Evolutionary conservation across 1,284 basidiomycete species (phyloP).

Genomic region (Apiotrichum veenhuisii): DNA sequence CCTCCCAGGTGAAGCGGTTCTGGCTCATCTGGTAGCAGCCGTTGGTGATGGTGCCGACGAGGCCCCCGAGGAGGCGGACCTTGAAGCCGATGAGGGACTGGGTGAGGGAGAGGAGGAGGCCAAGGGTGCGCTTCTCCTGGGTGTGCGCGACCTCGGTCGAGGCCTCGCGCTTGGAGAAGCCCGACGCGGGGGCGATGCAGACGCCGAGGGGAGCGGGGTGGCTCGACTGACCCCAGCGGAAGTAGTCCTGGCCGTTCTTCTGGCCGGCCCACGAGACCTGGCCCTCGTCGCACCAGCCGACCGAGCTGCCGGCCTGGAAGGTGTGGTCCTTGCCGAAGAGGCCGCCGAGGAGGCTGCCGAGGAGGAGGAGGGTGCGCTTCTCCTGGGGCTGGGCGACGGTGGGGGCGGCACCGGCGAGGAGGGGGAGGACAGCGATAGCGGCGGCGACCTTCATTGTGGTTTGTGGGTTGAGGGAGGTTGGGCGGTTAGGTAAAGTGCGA

Average conservation of each 20-base stretch:
- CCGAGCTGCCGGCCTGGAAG: not conserved
- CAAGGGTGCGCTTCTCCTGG: not conserved
- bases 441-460: conserved; percentile 1
- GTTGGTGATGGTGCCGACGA: not conserved
- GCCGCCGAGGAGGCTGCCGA: not conserved
- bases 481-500: not conserved
- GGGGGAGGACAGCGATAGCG: conserved; percentile 1
- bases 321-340: conserved; percentile 1
- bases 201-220: not conserved
- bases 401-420: not conserved
- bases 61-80: not conserved
- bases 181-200: not conserved
- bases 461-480: not conserved
- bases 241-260: not conserved
- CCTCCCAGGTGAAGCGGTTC: not conserved
- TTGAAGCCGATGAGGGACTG: not conserved
- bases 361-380: not conserved
- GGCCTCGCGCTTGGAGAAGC: not conserved
- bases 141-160: not conserved
- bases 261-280: not conserved
- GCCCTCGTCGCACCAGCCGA: not conserved
- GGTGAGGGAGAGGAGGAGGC: not conserved
- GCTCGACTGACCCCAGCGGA: not conserved
- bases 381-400: not conserved
- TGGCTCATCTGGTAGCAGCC: not conserved